Evolutionary conservation across 2,329 filamentous ascomycete genomes (phyloP).

Genomic region (Colletotrichum salicis): DNA sequence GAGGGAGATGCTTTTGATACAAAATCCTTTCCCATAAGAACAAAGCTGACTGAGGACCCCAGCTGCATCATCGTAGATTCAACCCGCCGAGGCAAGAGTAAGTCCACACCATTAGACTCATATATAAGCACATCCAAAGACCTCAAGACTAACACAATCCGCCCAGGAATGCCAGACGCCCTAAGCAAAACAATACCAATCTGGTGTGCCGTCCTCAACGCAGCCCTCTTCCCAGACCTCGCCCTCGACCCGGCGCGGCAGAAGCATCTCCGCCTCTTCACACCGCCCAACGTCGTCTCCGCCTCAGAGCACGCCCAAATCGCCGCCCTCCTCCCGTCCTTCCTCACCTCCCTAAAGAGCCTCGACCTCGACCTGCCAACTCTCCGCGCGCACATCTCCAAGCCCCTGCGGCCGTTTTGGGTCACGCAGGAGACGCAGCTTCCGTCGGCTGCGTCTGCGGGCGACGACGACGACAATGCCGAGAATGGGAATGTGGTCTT

Average conservation of each 20-base stretch:
- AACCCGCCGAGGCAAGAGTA: constrained; percentile 87
- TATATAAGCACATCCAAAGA: background rate
- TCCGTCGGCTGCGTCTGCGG: constrained; percentile 38
- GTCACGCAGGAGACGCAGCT: constrained; percentile 75
- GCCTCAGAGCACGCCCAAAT: constrained; percentile 85
- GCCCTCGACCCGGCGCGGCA: constrained; percentile 45
- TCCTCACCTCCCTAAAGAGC: constrained; percentile 57
- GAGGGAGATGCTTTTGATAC: background rate
- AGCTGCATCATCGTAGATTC: constrained; percentile 90
- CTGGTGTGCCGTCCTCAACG: constrained; percentile 91
- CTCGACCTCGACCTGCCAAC: constrained; percentile 69
- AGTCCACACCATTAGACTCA: constrained; percentile 39
- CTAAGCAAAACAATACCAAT: constrained; percentile 93
- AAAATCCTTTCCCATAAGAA: background rate
- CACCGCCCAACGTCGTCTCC: constrained; percentile 78
- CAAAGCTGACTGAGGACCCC: constrained; percentile 6
- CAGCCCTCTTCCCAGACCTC: constrained; percentile 74
- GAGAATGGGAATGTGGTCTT: constrained; percentile 50
- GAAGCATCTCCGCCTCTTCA: constrained; percentile 61
- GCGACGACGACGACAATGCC: background rate
- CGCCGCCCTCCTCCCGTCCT: constrained; percentile 67
- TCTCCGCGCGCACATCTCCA: constrained; percentile 68
- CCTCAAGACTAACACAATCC: background rate
- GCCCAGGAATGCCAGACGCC: constrained; percentile 87
- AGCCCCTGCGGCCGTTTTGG: constrained; percentile 84